Evolutionary conservation across 2,329 filamentous ascomycete genomes (phyloP).

Genomic region (Trichoderma breve): DNA sequence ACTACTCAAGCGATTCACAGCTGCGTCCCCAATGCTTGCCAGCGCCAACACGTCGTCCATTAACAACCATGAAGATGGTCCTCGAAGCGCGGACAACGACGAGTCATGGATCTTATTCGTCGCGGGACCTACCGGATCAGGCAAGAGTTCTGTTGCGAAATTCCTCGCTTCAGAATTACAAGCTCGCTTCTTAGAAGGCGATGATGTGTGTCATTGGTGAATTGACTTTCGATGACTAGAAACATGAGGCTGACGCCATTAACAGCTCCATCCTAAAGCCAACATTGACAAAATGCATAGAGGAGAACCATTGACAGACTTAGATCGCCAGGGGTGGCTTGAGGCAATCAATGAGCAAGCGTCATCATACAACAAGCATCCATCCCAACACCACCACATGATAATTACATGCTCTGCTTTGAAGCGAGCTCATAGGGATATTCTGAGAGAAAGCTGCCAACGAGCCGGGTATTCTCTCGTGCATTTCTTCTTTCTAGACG

Average conservation of each 20-base stretch:
- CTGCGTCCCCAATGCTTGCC: background rate
- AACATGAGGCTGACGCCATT: background rate
- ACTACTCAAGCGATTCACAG: background rate
- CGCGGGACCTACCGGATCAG: background rate
- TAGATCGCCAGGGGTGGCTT: slow-evolving; percentile 3
- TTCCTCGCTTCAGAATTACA: background rate
- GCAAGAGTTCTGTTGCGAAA: background rate
- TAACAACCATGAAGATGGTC: background rate
- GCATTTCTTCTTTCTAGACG: slow-evolving; percentile 5
- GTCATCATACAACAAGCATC: background rate
- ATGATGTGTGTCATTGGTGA: background rate
- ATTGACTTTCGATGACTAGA: background rate
- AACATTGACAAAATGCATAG: slow-evolving; percentile 10
- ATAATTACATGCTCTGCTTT: background rate
- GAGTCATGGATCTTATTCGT: background rate
- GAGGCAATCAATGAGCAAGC: slow-evolving; percentile 10
- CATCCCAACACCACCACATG: background rate
- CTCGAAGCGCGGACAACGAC: background rate
- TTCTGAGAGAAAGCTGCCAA: background rate
- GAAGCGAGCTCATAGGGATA: background rate
- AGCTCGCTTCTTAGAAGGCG: background rate
- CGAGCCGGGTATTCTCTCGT: background rate
- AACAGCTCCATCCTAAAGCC: slow-evolving; percentile 6
- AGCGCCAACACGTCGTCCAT: background rate
- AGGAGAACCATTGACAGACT: background rate